Base-by-base conservation (phyloP, 306 rosid species). In the Cucurbita pepo region DNA sequence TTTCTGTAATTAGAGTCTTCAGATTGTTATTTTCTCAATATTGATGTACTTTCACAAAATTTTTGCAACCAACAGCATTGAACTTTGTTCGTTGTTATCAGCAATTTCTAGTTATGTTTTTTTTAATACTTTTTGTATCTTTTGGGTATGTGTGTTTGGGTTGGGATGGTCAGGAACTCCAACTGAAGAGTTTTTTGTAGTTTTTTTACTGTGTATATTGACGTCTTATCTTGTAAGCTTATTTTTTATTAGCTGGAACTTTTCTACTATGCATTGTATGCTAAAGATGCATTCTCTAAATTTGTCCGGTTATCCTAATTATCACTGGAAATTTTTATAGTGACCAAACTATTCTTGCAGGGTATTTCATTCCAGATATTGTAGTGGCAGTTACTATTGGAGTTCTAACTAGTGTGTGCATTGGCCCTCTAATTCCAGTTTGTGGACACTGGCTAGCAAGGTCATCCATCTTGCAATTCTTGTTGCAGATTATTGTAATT, bases 391-490 rank as follows among this genome's bases (percentile, higher is more conserved):
- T 88, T 56, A 43, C 76, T 71, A 61, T 95, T 82, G 99, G 99
- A 78, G 64, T 86, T 62, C 79, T 83, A 72, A 91, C 97, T 71
- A 89, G 95, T 70, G 88, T 83, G 88, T 91, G 91, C 76, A 45
- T 86, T 58, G 97, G 96, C 75, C 99, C 97, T 76, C 76, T 95
- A 38, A 61, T 89, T 77, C 97, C 99, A 70, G 80, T 89, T 66
- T 91, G 95, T 64, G 88, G 95, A 71, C 85, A 30, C 79, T 91
- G 96, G 97, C 76, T 95, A 75, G 92, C 96, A 56, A 89, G 89
- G 75, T 80, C 90, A 51, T 91, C 96, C 63, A 82, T 95, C 85
- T 51, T 95, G 86, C 88, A 82, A 56, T 78, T 91, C 80, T 77
- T 91, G 81, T 77, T 91, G 72, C 97, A 95, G 79, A 82, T 95